Base-by-base conservation (phyloP, 306 rosid genomes). In the Acacia acuminata region DNA sequence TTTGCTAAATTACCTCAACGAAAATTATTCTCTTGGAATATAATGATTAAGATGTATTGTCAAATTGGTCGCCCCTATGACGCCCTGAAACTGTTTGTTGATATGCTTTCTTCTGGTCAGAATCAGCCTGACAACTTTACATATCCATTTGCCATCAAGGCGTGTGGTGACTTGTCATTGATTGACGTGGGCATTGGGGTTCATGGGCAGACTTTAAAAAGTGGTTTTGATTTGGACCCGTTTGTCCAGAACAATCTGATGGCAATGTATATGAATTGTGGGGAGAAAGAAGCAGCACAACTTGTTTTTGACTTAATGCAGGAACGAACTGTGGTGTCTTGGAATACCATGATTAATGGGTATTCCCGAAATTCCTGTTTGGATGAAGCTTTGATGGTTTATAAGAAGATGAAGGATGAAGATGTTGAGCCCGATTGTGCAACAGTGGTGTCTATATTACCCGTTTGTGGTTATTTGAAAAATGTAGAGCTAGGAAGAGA, bases 271-370 rank as follows among this genome's bases (percentile, higher is more conserved):
- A 91, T 95, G 97, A 85, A 79, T 81, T 90, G 75, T 8, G 86
- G 94, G 82, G 85, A 89, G 80, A 83, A 70, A 80, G 90, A 88
- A 81, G 79, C 82, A 0, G 96, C 97, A 0, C 78, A 73, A 69
- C 43, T 44, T 79, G 89, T 90, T 84, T 95, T 95, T 50, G 87
- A 89, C 17, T 87, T 81, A 40, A 90, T 92, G 94, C 75, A 61
- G 82, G 92, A 90, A 75, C 82, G 73, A 10, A 85, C 86, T 5
- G 92, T 95, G 73, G 97, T 92, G 78, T 88, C 98, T 27, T 95
- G 98, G 98, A 95, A 95, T 78, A 85, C 92, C 17, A 90, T 95
- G 87, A 93, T 95, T 45, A 89, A 76, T 16, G 98, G 98, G 24
- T 93, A 84, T 75, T 82, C 89, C 81, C 85, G 90, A 50, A 93